phyloP scores from a whole-genome alignment of 176 grass and related monocot genomes.

The Musa itinerans region DNA sequence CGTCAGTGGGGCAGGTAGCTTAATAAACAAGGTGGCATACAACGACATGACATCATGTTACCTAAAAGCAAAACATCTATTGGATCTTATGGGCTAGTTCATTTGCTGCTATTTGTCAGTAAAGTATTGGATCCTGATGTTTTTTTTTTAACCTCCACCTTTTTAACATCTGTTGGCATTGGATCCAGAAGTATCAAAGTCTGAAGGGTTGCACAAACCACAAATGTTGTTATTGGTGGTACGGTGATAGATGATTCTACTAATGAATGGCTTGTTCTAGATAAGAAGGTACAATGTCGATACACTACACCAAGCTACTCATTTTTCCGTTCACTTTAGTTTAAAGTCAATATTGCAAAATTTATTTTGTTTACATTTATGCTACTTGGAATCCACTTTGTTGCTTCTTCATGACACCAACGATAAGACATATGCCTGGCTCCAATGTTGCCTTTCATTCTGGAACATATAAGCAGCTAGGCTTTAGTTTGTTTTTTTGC shows the following conservation, averaged over 20 bases:
- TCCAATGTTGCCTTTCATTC: neutral
- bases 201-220: slow-evolving; percentile 85
- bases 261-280: slow-evolving; percentile 81
- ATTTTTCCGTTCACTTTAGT: neutral
- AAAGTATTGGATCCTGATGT: neutral
- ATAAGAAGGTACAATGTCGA: slow-evolving; percentile 60
- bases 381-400: neutral
- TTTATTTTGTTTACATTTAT: neutral
- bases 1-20: neutral
- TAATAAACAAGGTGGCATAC: neutral
- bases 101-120: neutral
- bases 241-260: slow-evolving; percentile 74
- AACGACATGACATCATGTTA: neutral
- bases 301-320: neutral
- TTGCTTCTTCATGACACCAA: neutral
- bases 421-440: neutral
- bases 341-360: neutral
- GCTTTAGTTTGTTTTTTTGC: too few species aligned
- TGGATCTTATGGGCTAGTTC: neutral
- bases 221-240: slow-evolving; percentile 92
- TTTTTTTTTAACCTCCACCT: neutral
- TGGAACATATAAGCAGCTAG: neutral
- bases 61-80: neutral
- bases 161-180: slow-evolving; percentile 1
- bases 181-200: slow-evolving; percentile 70